Evolutionary conservation across 169 alveolate genomes (phyloP).

Genomic region (Theileria annulata): DNA sequence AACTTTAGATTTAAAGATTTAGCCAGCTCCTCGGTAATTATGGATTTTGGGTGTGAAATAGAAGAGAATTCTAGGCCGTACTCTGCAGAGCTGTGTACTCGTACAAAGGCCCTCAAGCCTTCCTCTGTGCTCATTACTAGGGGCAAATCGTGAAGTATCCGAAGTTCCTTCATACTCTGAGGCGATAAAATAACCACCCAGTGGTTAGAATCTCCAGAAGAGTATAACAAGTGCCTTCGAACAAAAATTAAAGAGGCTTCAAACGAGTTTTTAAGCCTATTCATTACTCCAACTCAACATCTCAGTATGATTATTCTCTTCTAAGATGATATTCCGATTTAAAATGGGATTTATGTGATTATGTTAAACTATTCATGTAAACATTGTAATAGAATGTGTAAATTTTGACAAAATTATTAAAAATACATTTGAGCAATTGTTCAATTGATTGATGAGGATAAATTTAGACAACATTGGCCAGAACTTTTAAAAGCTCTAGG

Average conservation of each 20-base stretch:
- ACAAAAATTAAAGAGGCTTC: constrained; percentile 23
- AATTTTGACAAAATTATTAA: not conserved
- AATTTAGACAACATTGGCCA: not conserved
- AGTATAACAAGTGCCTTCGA: constrained; percentile 28
- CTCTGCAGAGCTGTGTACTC: constrained; percentile 53
- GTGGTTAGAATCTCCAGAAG: constrained; percentile 11
- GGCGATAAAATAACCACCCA: constrained; percentile 41
- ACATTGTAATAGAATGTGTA: not conserved
- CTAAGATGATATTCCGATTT: not conserved
- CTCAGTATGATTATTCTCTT: not conserved
- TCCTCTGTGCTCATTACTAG: constrained; percentile 2
- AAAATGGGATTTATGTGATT: not conserved
- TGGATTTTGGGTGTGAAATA: constrained; percentile 38
- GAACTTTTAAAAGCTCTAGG: not conserved
- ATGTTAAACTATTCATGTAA: not conserved
- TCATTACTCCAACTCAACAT: not conserved
- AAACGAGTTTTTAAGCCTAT: not conserved
- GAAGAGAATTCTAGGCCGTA: constrained; percentile 41
- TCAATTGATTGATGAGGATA: not conserved
- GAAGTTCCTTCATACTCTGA: constrained; percentile 28
- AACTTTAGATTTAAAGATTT: constrained; percentile 21
- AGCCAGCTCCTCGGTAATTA: constrained; percentile 57
- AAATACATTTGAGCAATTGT: not conserved
- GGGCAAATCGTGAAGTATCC: constrained; percentile 37
- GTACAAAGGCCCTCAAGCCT: constrained; percentile 9